These are phyloP conservation scores for Lipomyces starkeyi DNA, from an alignment of 805 yeast genomes.

Conservation along the genomic window DNA sequence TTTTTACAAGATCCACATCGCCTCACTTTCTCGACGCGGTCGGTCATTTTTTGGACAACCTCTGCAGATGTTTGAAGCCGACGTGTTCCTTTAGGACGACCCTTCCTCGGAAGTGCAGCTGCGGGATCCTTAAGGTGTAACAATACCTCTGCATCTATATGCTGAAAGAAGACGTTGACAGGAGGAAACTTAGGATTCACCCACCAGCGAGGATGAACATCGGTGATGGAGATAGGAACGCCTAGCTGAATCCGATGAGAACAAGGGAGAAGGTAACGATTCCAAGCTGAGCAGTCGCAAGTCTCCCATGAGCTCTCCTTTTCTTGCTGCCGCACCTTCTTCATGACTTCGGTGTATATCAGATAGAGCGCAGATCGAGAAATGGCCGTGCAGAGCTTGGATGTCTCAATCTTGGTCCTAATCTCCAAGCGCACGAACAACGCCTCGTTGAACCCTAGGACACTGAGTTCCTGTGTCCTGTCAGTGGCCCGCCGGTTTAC, in stretches of 20 bases:
- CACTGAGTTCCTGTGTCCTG: too few relatives aligned
- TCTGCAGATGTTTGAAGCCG: constrained; percentile 1
- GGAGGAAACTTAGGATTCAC: constrained; percentile 2
- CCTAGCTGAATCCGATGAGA: constrained; percentile 5
- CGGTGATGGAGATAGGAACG: background rate
- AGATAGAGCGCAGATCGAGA: background rate
- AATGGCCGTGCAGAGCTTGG: background rate
- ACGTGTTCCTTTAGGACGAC: constrained; percentile 4
- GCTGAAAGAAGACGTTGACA: background rate
- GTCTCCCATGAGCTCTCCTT: background rate
- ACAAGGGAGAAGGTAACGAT: constrained; percentile 5
- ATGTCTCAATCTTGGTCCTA: too few relatives aligned
- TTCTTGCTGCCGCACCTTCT: background rate
- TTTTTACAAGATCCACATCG: constrained; percentile 5
- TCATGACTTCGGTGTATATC: background rate
- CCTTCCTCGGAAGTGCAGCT: constrained; percentile 4
- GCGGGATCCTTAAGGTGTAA: background rate
- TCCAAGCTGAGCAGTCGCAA: background rate
- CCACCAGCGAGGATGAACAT: constrained; percentile 9
- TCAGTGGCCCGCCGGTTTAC: too few relatives aligned
- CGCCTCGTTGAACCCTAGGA: too few relatives aligned
- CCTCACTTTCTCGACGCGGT: constrained; percentile 7
- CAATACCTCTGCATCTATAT: background rate
- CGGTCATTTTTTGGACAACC: background rate
- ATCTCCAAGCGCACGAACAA: too few relatives aligned